These are phyloP conservation scores for Talaromyces wortmannii DNA, from an alignment of 495 filamentous ascomycete genomes.

Conservation along the genomic window DNA sequence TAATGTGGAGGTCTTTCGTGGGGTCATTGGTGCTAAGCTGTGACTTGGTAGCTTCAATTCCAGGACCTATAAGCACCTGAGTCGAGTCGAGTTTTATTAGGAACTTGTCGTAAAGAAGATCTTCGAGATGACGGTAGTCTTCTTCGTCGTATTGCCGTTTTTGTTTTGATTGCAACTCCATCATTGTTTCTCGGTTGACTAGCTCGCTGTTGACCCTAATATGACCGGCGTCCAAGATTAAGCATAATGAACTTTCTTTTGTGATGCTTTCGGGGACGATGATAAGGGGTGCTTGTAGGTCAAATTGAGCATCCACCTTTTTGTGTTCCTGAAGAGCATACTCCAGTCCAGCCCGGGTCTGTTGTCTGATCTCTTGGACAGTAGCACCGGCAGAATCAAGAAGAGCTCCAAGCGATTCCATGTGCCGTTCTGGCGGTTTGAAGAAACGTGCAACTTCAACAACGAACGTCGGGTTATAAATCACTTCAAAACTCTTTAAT, in stretches of 20 bases:
- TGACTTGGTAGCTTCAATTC: slow-evolving; percentile 80
- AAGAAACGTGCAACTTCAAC: slow-evolving; percentile 90
- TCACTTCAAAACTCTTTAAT: slow-evolving; percentile 89
- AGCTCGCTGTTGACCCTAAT: slow-evolving; percentile 89
- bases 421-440: slow-evolving; percentile 89
- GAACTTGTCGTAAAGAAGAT: slow-evolving; percentile 94
- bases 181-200: slow-evolving; percentile 81
- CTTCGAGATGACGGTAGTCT: slow-evolving; percentile 79
- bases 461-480: slow-evolving; percentile 91
- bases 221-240: slow-evolving; percentile 95
- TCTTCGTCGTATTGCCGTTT: slow-evolving; percentile 80
- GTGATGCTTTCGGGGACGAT: slow-evolving; percentile 93
- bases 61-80: slow-evolving; percentile 92
- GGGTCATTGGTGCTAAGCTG: slow-evolving; percentile 68
- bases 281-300: slow-evolving; percentile 91
- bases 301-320: slow-evolving; percentile 91
- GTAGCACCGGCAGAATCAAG: slow-evolving; percentile 93
- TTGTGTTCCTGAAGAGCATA: slow-evolving; percentile 97
- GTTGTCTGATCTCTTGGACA: slow-evolving; percentile 86
- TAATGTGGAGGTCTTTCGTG: slow-evolving; percentile 73
- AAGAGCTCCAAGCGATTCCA: slow-evolving; percentile 93
- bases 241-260: slow-evolving; percentile 66
- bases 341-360: slow-evolving; percentile 90
- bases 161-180: slow-evolving; percentile 85
- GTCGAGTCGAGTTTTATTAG: slow-evolving; percentile 85